Conservation (phyloP, 1,139 yeast species). For the Pichia sp. region DNA sequence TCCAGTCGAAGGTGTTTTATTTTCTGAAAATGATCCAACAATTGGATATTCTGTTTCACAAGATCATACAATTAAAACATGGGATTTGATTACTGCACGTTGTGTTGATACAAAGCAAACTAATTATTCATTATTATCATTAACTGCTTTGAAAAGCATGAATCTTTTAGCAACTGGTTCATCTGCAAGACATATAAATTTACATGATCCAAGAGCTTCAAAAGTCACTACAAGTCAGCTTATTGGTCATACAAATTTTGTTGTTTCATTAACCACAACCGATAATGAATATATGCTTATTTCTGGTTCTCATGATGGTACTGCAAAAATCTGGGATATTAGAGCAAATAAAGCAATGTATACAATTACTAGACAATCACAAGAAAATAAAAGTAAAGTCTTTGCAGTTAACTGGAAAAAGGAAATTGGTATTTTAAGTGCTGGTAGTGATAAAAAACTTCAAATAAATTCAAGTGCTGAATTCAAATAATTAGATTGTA, state of each 20-base stretch:
- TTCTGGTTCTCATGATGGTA: slow-evolving; percentile 92
- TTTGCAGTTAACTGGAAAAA: slow-evolving; percentile 83
- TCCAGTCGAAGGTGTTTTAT: slow-evolving; percentile 80
- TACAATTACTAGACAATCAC: slow-evolving; percentile 59
- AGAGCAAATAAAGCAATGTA: slow-evolving; percentile 82
- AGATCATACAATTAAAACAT: slow-evolving; percentile 89
- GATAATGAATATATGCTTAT: slow-evolving; percentile 73
- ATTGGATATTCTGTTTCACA: slow-evolving; percentile 93
- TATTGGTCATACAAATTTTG: slow-evolving; percentile 88
- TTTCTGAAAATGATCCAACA: slow-evolving; percentile 63
- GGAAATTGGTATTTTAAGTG: slow-evolving; percentile 79
- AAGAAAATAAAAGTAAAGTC: slow-evolving; percentile 49
- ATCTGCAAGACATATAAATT: slow-evolving; percentile 88
- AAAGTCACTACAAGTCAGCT: slow-evolving; percentile 61
- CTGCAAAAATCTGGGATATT: slow-evolving; percentile 92
- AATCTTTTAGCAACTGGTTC: slow-evolving; percentile 86
- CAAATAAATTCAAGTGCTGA: slow-evolving; percentile 56
- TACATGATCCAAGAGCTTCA: slow-evolving; percentile 81
- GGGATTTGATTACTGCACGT: slow-evolving; percentile 86
- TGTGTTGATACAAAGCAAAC: slow-evolving; percentile 85
- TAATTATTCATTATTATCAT: slow-evolving; percentile 75
- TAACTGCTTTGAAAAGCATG: slow-evolving; percentile 58
- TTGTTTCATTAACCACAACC: slow-evolving; percentile 71
- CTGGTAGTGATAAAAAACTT: slow-evolving; percentile 88
- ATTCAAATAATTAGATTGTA: slow-evolving; percentile 15